Evolutionary conservation across 2,329 filamentous ascomycete species (phyloP), one percentile per base, ranked within the genome.

Genomic region (Teratosphaeria pseudoeucalypti): DNA sequence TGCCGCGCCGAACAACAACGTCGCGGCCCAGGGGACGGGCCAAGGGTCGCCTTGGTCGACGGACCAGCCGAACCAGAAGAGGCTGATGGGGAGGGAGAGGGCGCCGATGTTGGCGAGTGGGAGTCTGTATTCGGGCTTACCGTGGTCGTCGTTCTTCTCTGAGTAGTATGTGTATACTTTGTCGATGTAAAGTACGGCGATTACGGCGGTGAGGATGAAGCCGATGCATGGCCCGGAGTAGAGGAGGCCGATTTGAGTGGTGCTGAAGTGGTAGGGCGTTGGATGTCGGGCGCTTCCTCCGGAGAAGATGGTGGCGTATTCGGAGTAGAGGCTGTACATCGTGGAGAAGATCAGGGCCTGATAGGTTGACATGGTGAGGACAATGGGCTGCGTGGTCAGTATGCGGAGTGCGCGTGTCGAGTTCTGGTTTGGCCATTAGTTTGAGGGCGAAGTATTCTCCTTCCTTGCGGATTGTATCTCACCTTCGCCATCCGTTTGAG

Each of bases 1-100:
- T 0, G 79, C 78, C 6, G 81, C 73, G 3, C 79, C 79, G 60
- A 79, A 80, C 64, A 76, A 75, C 58, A 76, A 75, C 0, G 76
- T 78, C 2, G 72, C 68, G 0, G 71, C 64, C 14, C 77, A 72
- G 3, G 73, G 70, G 4, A 71, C 71, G 37, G 72, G 66, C 76
- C 76, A 79, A 59, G 75, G 72, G 0, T 65, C 62, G 26, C 73
- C 68, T 49, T 68, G 71, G 54, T 78, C 70, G 0, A 77, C 73
- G 0, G 75, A 67, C 77, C 77, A 78, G 1, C 70, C 72, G 58
- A 74, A 74, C 67, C 71, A 76, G 62, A 78, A 78, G 0, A 78
- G 66, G 1, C 72, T 73, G 2, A 75, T 52, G 0, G 76, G 76
- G n/a, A 79, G 72, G 37, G 76, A 67, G 0, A 77, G 64, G 0